Evolutionary conservation across 2,329 filamentous ascomycete species (phyloP).

Genomic region (Curvularia hawaiiensis): DNA sequence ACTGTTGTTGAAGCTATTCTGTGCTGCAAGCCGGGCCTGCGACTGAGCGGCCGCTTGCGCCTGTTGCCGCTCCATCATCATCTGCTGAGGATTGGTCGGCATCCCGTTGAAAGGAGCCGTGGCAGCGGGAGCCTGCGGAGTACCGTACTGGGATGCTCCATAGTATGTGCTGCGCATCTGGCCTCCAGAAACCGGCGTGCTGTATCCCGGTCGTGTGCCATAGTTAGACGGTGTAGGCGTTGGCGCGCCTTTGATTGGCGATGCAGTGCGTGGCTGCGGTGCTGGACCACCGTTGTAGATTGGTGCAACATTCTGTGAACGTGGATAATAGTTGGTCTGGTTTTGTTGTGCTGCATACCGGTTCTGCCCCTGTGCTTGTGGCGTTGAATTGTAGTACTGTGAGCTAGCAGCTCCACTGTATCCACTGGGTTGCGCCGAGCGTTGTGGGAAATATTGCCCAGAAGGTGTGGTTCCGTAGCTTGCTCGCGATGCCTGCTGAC

Average conservation of each 20-base stretch:
- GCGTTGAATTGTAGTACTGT: constrained; percentile 43
- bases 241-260: constrained; percentile 43
- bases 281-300: constrained; percentile 39
- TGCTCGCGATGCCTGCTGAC: constrained; percentile 41
- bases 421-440: constrained; percentile 34
- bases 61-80: constrained; percentile 44
- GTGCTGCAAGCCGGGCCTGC: constrained; percentile 44
- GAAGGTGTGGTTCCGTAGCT: constrained; percentile 31
- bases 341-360: constrained; percentile 39
- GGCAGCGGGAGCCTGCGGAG: constrained; percentile 33
- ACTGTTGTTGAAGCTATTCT: constrained; percentile 41
- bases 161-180: constrained; percentile 45
- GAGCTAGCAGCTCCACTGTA: constrained; percentile 37
- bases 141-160: constrained; percentile 40
- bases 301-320: constrained; percentile 41
- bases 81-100: constrained; percentile 39
- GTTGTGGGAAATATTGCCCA: constrained; percentile 40
- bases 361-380: constrained; percentile 39
- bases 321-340: constrained; percentile 42
- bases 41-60: constrained; percentile 40
- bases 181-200: constrained; percentile 33
- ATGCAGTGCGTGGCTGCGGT: constrained; percentile 40
- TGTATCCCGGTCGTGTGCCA: constrained; percentile 35
- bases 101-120: constrained; percentile 30
- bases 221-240: constrained; percentile 32